Evolutionary conservation across 1,284 basidiomycete species (phyloP).

Genomic region (Melampsora larici-populina): DNA sequence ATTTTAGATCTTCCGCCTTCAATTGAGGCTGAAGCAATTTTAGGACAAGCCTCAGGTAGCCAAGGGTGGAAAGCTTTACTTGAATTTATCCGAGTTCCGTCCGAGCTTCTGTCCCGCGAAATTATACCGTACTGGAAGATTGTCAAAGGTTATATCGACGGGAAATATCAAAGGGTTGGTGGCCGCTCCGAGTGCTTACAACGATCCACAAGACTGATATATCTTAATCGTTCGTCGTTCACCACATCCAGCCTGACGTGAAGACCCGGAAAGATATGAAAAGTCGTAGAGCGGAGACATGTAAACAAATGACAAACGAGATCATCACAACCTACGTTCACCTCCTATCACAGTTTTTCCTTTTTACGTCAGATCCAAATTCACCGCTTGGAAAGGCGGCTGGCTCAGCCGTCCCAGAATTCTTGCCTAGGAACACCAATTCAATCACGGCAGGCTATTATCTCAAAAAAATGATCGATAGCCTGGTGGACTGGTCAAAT

Average conservation of each 20-base stretch:
- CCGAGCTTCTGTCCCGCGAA: slow-evolving; percentile 59
- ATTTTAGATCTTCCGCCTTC: slow-evolving; percentile 44
- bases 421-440: slow-evolving; percentile 72
- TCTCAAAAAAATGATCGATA: slow-evolving; percentile 71
- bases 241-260: slow-evolving; percentile 7
- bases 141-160: slow-evolving; percentile 82
- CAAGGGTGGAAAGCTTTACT: slow-evolving; percentile 77
- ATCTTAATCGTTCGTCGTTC: slow-evolving; percentile 1
- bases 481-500: slow-evolving; percentile 78
- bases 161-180: slow-evolving; percentile 76
- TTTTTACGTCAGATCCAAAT: slow-evolving; percentile 66
- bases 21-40: slow-evolving; percentile 43
- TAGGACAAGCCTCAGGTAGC: slow-evolving; percentile 65
- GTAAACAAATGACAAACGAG: slow-evolving; percentile 75
- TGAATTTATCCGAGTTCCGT: slow-evolving; percentile 60
- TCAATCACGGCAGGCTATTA: slow-evolving; percentile 79
- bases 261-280: slow-evolving; percentile 46
- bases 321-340: slow-evolving; percentile 83
- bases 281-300: slow-evolving; percentile 49
- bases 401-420: slow-evolving; percentile 57
- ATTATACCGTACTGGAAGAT: slow-evolving; percentile 94
- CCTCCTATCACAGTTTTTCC: slow-evolving; percentile 83
- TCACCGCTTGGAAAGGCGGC: slow-evolving; percentile 60
- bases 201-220: slow-evolving; percentile 25
- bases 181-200: background rate